These are phyloP conservation scores for Calonectria honghensis DNA, from an alignment of 2,329 filamentous ascomycete genomes.

Conservation along the genomic window DNA sequence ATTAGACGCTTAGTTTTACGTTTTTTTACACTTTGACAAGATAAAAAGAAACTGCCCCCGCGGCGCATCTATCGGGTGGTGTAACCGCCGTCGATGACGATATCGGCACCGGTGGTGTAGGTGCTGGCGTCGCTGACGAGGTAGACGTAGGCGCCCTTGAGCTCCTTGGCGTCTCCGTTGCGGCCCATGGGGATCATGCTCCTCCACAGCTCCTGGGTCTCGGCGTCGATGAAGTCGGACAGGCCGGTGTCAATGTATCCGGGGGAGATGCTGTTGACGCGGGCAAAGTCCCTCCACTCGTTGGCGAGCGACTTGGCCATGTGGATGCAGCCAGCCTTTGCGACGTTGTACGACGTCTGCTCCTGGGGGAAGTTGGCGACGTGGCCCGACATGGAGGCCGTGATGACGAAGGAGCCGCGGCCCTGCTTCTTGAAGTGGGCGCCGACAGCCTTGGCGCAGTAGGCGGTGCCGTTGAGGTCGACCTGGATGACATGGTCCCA, in stretches of 20 bases:
- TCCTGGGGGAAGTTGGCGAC: slow-evolving; percentile 71
- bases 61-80: slow-evolving; percentile 23
- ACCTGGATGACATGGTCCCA: slow-evolving; percentile 75
- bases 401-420: slow-evolving; percentile 71
- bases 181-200: slow-evolving; percentile 72
- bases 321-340: slow-evolving; percentile 73
- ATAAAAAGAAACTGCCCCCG: background rate
- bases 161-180: slow-evolving; percentile 78
- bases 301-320: slow-evolving; percentile 72
- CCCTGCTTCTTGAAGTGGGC: slow-evolving; percentile 65
- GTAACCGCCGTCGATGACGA: slow-evolving; percentile 67
- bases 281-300: slow-evolving; percentile 74
- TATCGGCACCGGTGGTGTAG: slow-evolving; percentile 70
- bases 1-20: slow-evolving; percentile 1
- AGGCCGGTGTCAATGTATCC: slow-evolving; percentile 72
- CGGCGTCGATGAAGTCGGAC: slow-evolving; percentile 61
- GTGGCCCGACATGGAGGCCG: slow-evolving; percentile 68
- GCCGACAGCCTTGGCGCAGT: slow-evolving; percentile 65
- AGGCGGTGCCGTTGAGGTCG: slow-evolving; percentile 66
- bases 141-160: slow-evolving; percentile 76
- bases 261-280: slow-evolving; percentile 70
- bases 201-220: slow-evolving; percentile 40
- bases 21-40: slow-evolving; percentile 7
- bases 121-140: slow-evolving; percentile 70
- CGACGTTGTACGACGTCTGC: slow-evolving; percentile 73